These are phyloP conservation scores for Turnera subulata DNA, from an alignment of 345 rosid genomes.

Conservation along the genomic window DNA sequence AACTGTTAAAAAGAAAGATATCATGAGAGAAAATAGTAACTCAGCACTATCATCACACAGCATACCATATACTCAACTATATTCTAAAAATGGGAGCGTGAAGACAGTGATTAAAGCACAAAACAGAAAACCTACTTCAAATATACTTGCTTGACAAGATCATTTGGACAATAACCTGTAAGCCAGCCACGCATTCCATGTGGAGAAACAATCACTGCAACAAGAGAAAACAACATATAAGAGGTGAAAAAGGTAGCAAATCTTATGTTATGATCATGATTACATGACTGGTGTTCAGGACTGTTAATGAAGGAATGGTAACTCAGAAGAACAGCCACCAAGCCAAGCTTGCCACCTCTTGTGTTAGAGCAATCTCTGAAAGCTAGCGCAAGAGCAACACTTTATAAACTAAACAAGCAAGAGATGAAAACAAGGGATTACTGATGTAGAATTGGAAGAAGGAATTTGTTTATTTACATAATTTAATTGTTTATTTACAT, in stretches of 20 bases:
- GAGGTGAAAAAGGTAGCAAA: conserved; percentile 11
- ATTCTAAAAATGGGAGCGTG: not conserved
- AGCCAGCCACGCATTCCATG: conserved; percentile 96
- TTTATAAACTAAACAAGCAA: conserved; percentile 1
- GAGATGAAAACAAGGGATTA: too few relatives aligned
- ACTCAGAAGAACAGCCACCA: not conserved
- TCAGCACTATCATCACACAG: not conserved
- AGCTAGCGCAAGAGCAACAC: not conserved
- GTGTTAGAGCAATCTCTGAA: not conserved
- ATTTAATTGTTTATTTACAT: too few relatives aligned
- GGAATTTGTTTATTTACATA: too few relatives aligned
- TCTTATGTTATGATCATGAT: not conserved
- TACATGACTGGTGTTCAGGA: conserved; percentile 7
- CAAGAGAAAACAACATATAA: conserved; percentile 29
- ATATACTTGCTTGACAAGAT: conserved; percentile 93
- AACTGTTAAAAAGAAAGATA: conserved; percentile 32
- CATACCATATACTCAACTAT: not conserved
- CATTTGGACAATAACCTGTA: conserved; percentile 82
- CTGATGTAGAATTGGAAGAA: too few relatives aligned
- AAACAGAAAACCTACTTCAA: conserved; percentile 45
- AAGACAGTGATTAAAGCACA: not conserved
- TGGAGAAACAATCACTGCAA: conserved; percentile 88
- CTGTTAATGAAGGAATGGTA: not conserved
- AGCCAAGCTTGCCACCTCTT: not conserved
- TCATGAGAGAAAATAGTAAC: not conserved